phyloP scores from a whole-genome alignment of 192 early-diverging fungal species.

The Gigaspora rosea region DNA sequence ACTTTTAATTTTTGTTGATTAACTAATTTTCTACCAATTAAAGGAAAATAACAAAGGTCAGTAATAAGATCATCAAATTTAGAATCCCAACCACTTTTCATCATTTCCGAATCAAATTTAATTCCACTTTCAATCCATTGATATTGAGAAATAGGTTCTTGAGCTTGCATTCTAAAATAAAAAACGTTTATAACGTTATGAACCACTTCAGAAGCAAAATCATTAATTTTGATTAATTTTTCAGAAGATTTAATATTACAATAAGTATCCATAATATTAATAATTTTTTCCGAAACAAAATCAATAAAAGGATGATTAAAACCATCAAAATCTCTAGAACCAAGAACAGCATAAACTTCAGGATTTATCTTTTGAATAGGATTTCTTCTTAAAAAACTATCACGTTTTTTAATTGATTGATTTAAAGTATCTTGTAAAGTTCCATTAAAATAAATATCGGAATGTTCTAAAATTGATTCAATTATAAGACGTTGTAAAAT shows the following conservation, averaged over 20 bases:
- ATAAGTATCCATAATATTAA: not conserved
- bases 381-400: not conserved
- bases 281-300: conserved; percentile 6
- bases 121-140: not conserved
- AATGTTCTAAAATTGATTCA: conserved; percentile 12
- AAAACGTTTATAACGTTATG: conserved; percentile 14
- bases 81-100: not conserved
- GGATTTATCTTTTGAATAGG: not conserved
- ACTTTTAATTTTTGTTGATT: not conserved
- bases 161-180: conserved; percentile 21
- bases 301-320: conserved; percentile 18
- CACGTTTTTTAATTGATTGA: not conserved
- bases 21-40: not conserved
- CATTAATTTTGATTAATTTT: not conserved
- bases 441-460: conserved; percentile 16
- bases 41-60: conserved; percentile 7
- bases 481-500: conserved; percentile 9
- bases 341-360: conserved; percentile 8
- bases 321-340: conserved; percentile 5
- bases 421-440: not conserved
- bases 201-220: not conserved
- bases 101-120: not conserved
- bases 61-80: not conserved
- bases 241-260: not conserved
- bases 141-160: not conserved